phyloP scores from a whole-genome alignment of 2,329 filamentous ascomycete genomes.

The Pseudogymnoascus pannorum region DNA sequence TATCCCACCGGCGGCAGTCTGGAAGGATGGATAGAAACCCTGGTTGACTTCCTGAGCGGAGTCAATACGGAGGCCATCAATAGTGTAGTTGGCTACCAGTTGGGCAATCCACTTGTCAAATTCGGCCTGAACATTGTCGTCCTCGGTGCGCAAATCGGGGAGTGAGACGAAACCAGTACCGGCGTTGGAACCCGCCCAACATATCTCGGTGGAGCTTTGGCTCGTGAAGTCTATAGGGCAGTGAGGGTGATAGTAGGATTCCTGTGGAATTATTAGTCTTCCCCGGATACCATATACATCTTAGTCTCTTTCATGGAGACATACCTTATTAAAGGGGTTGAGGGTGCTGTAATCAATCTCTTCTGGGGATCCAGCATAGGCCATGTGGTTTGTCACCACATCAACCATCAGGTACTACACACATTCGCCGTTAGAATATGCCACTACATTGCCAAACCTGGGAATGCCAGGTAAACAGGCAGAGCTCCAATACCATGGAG shows the following conservation, averaged over 20 bases:
- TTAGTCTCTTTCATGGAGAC: background rate
- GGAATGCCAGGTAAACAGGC: background rate
- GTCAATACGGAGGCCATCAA: constrained; percentile 37
- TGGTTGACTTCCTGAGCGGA: constrained; percentile 36
- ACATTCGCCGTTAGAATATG: background rate
- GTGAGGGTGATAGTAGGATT: constrained; percentile 57
- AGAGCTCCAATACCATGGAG: background rate
- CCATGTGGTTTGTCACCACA: constrained; percentile 51
- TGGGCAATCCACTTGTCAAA: constrained; percentile 34
- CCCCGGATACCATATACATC: background rate
- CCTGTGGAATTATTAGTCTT: constrained; percentile 19
- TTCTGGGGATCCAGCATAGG: constrained; percentile 39
- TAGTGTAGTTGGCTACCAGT: constrained; percentile 36
- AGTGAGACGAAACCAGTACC: constrained; percentile 31
- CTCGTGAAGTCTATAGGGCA: constrained; percentile 46
- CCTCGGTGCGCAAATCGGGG: constrained; percentile 40
- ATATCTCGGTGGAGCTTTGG: constrained; percentile 34
- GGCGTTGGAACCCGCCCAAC: constrained; percentile 43
- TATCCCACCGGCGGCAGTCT: constrained; percentile 30
- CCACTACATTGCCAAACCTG: background rate
- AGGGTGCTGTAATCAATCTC: constrained; percentile 47
- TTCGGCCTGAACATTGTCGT: constrained; percentile 31
- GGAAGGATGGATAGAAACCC: constrained; percentile 32
- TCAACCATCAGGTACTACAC: constrained; percentile 52
- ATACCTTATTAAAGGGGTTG: constrained; percentile 44